Evolutionary conservation across 2,329 filamentous ascomycete genomes (phyloP).

Genomic region (Scedosporium boydii): DNA sequence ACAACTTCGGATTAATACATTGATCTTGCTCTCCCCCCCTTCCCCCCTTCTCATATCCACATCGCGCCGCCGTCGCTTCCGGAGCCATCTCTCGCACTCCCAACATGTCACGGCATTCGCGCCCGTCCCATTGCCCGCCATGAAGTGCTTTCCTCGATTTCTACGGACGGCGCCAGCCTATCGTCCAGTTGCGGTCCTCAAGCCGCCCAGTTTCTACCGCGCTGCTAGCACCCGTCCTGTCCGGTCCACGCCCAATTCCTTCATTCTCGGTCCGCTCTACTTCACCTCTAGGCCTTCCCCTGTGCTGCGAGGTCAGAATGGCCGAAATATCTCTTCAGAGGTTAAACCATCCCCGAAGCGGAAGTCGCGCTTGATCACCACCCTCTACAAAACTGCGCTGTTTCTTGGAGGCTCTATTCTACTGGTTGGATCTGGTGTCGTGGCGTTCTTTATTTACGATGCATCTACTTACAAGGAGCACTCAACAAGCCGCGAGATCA

Average conservation of each 20-base stretch:
- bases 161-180: background rate
- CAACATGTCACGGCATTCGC: too few species aligned
- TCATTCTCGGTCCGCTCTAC: background rate
- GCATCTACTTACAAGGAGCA: conserved; percentile 79
- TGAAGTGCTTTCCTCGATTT: background rate
- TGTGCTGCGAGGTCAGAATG: background rate
- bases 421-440: conserved; percentile 57
- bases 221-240: background rate
- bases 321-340: background rate
- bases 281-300: background rate
- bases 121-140: background rate
- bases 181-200: background rate
- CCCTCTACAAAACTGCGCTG: conserved; percentile 61
- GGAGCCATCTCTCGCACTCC: too few species aligned
- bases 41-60: too few species aligned
- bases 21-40: too few species aligned
- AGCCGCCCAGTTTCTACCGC: background rate
- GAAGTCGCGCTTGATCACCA: conserved; percentile 40
- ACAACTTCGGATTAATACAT: too few species aligned
- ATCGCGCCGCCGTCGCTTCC: too few species aligned
- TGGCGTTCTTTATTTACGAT: conserved; percentile 90
- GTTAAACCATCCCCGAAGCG: conserved; percentile 22
- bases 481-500: conserved; percentile 57
- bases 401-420: conserved; percentile 67
- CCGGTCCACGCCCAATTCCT: background rate